Percentiles rank a stretch among this genome's conserved stretches.
phyloP scores from a whole-genome alignment of 129 eudicot genomes.

The Chrysanthemum seticuspe region DNA sequence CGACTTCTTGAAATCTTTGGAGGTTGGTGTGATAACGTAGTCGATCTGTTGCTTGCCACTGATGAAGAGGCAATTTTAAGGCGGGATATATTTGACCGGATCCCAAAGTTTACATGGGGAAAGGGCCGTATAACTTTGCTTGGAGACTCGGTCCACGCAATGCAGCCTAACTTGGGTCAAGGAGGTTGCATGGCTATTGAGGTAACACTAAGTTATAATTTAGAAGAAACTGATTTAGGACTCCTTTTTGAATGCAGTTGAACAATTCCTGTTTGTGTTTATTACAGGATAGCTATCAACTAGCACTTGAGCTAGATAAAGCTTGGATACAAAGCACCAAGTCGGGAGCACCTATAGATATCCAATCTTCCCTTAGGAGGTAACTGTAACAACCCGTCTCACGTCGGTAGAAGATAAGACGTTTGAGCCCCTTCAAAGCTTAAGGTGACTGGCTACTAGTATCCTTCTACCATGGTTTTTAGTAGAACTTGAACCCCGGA shows the following conservation, averaged over 20 bases:
- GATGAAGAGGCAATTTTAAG: slow-evolving; percentile 94
- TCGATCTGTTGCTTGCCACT: slow-evolving; percentile 75
- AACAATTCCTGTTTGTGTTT: slow-evolving; percentile 3
- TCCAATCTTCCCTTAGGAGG: slow-evolving; percentile 72
- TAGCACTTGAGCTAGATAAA: slow-evolving; percentile 89
- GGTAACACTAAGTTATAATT: slow-evolving; percentile 38
- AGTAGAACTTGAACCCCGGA: too few species aligned
- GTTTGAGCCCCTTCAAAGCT: too few species aligned
- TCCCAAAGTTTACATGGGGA: slow-evolving; percentile 82
- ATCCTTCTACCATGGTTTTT: too few species aligned
- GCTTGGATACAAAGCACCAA: slow-evolving; percentile 58
- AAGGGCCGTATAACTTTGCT: slow-evolving; percentile 91
- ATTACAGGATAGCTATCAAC: slow-evolving; percentile 80
- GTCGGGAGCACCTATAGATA: slow-evolving; percentile 59
- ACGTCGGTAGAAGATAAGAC: too few species aligned
- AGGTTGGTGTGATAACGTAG: slow-evolving; percentile 96
- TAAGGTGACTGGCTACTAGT: too few species aligned
- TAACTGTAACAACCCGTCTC: slow-evolving; percentile 7
- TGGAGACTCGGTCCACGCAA: slow-evolving; percentile 99
- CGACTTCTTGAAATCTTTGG: slow-evolving; percentile 77
- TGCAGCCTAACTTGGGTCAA: slow-evolving; percentile 99
- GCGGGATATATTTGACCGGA: slow-evolving; percentile 88
- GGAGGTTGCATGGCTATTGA: slow-evolving; percentile 99
- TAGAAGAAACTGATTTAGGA: neutral
- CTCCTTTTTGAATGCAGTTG: neutral